phyloP scores from a whole-genome alignment of 345 rosid genomes.

The Murraya paniculata region DNA sequence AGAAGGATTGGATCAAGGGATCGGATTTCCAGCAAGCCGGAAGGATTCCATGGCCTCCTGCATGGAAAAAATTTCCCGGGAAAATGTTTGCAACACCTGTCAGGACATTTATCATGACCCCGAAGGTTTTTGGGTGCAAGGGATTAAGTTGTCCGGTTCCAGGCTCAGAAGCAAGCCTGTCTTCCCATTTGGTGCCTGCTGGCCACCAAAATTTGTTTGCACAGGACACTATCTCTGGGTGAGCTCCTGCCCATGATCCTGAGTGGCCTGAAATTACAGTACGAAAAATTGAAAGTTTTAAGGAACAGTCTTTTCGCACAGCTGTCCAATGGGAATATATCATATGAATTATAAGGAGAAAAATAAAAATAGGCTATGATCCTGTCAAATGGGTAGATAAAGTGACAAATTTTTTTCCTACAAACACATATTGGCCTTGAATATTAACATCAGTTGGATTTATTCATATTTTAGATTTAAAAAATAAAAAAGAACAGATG shows the following conservation, averaged over 20 bases:
- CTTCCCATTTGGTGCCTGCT: constrained; percentile 50
- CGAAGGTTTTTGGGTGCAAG: constrained; percentile 60
- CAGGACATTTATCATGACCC: constrained; percentile 62
- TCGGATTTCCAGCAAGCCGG: constrained; percentile 88
- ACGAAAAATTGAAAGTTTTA: not conserved
- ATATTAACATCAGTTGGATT: too few relatives aligned
- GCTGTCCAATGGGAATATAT: not conserved
- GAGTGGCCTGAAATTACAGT: not conserved
- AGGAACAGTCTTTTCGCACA: not conserved
- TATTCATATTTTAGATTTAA: too few relatives aligned
- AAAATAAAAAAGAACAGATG: too few relatives aligned
- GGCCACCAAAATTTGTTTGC: constrained; percentile 93
- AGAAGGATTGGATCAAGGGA: constrained; percentile 51
- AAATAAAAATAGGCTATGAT: too few relatives aligned
- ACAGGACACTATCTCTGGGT: constrained; percentile 74
- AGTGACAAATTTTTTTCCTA: too few relatives aligned
- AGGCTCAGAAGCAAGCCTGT: constrained; percentile 75
- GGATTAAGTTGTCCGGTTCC: constrained; percentile 92
- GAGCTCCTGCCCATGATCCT: constrained; percentile 60
- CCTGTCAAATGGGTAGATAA: too few relatives aligned
- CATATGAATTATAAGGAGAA: too few relatives aligned
- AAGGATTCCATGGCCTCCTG: constrained; percentile 66
- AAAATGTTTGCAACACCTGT: constrained; percentile 42
- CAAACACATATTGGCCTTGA: too few relatives aligned
- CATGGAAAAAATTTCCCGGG: constrained; percentile 72